These are phyloP conservation scores for Helichrysum umbraculigerum DNA, from an alignment of 129 eudicot species.

Conservation along the genomic window DNA sequence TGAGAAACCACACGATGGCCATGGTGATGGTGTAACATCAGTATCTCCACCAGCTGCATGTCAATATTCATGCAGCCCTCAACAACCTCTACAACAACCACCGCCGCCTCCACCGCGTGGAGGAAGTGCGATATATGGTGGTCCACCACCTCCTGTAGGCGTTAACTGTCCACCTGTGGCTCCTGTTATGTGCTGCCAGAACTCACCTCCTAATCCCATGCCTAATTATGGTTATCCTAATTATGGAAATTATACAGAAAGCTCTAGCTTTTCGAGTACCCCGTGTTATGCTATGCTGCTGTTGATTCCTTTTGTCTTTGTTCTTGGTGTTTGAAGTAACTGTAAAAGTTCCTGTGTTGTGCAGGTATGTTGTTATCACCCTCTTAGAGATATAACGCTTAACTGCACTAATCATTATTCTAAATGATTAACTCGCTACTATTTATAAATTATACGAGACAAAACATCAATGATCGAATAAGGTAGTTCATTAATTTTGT, in stretches of 20 bases:
- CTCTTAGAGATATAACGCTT: too few relatives aligned
- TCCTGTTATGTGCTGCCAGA: conserved; percentile 40
- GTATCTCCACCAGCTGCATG: conserved; percentile 29
- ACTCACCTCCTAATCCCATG: conserved; percentile 38
- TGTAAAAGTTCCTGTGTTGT: conserved; percentile 1
- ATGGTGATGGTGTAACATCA: conserved; percentile 32
- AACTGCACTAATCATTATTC: too few relatives aligned
- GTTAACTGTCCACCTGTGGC: conserved; percentile 43
- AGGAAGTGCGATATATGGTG: conserved; percentile 34
- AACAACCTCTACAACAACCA: conserved; percentile 32
- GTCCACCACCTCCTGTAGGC: conserved; percentile 39
- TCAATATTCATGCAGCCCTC: conserved; percentile 40
- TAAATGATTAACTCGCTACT: too few relatives aligned
- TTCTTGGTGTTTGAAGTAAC: conserved; percentile 24
- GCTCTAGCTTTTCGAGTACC: conserved; percentile 21
- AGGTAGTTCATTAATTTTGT: too few relatives aligned
- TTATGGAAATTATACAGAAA: conserved; percentile 28
- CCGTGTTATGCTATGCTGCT: conserved; percentile 11
- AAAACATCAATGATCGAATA: too few relatives aligned
- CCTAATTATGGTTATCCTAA: conserved; percentile 46
- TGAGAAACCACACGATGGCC: conserved; percentile 29
- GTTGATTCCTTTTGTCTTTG: conserved; percentile 17
- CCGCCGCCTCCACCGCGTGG: conserved; percentile 40
- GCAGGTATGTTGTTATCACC: background rate
- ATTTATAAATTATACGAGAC: too few relatives aligned